Conservation (phyloP, 2,329 filamentous ascomycete genomes). For the Ceratocystis cubensis region DNA sequence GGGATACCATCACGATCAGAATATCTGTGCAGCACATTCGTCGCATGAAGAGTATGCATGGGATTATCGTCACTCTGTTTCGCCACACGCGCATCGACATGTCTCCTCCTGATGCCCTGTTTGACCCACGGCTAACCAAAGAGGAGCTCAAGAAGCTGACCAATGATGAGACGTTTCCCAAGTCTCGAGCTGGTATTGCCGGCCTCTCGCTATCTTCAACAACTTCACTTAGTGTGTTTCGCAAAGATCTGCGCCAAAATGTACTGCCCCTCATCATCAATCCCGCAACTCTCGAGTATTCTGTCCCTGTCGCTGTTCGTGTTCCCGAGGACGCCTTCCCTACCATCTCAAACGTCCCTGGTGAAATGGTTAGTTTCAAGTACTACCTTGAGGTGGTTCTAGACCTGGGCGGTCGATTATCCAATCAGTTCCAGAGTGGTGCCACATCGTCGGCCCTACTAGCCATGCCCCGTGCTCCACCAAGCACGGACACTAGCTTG, state of each 20-base stretch:
- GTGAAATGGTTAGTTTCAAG: slow-evolving; percentile 87
- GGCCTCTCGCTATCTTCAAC: slow-evolving; percentile 78
- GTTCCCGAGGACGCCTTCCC: slow-evolving; percentile 87
- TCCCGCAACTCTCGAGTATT: slow-evolving; percentile 61
- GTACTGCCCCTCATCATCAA: slow-evolving; percentile 83
- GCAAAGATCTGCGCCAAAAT: slow-evolving; percentile 84
- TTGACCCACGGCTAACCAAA: slow-evolving; percentile 41
- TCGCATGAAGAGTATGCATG: slow-evolving; percentile 77
- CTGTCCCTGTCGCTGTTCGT: slow-evolving; percentile 69
- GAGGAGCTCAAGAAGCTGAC: slow-evolving; percentile 56
- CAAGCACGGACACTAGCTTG: slow-evolving; percentile 31
- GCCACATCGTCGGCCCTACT: slow-evolving; percentile 36
- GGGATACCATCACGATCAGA: slow-evolving; percentile 68
- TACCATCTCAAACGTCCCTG: slow-evolving; percentile 78
- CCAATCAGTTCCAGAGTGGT: slow-evolving; percentile 56
- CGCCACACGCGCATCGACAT: slow-evolving; percentile 84
- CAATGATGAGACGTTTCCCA: slow-evolving; percentile 75
- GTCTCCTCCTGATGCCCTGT: slow-evolving; percentile 41
- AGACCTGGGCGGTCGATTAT: slow-evolving; percentile 77
- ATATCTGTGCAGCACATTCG: slow-evolving; percentile 81
- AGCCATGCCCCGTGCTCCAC: slow-evolving; percentile 25
- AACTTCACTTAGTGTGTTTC: slow-evolving; percentile 80
- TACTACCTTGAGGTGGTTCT: slow-evolving; percentile 90
- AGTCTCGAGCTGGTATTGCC: slow-evolving; percentile 72
- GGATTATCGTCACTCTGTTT: slow-evolving; percentile 85